Base-by-base conservation (phyloP, 805 yeast genomes). In the Wickerhamiella sorbophila region DNA sequence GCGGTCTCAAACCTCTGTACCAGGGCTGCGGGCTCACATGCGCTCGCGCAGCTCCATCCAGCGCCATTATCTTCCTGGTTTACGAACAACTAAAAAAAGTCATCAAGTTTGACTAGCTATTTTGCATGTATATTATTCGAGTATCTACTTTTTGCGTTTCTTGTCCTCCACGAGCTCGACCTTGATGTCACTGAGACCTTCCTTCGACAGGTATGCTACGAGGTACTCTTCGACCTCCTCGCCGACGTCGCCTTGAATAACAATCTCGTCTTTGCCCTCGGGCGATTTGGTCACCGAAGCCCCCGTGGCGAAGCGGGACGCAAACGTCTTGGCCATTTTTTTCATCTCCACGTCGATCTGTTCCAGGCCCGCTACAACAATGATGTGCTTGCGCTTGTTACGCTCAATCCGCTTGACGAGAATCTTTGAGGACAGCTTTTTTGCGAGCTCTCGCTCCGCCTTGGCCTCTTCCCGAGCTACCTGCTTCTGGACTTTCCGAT, bases 241-340 rank as follows among this genome's bases (percentile, higher is more conserved):
- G 44, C 86, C 80, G 35, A 87, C 91, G 61, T 88, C 97, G 54
- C 97, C 97, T 65, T 87, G 96, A 45, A 87, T 79, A 44, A 84
- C 73, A 43, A 87, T 75, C 57, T 87, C 97, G 48, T 88, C 95
- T 59, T 81, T 83, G 63, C 87, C 87, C 50, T 87, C 97, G 3
- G 77, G 86, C 49, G 76, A 82, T 63, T 87, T 87, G 3, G 86
- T 77, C 12, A 87, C 94, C 18, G 91, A 77, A 22, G 95, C 88
- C 40, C 97, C 97, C 6, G 96, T 87, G 12, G 97, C 97, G 57
- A 88, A 87, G 60, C 82, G 85, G 29, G 91, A 79, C 0, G 96
- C 91, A 62, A 88, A 87, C 0, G 86, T 77, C 69, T 88, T 88
- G 36, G 95, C 82, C 50, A 85, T 68, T 57, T 86, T 87, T 66